Evolutionary conservation across 139 green algal species (phyloP), one percentile per base, ranked within the genome.

Genomic region (Picochlorum sp.): DNA sequence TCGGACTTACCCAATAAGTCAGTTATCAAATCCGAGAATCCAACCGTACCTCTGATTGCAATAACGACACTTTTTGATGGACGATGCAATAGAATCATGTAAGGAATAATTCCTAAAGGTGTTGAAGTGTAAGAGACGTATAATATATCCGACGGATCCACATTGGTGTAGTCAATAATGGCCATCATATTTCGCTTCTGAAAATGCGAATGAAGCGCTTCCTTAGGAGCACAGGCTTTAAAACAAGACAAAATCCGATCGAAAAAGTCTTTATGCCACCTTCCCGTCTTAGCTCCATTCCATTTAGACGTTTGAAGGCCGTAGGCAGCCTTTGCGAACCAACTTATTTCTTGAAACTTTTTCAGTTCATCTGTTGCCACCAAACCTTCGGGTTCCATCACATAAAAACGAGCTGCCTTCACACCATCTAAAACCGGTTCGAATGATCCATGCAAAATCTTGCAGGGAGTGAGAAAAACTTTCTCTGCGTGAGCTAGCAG

Each of bases 31-130:
- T 26, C 29, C 0, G 7, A 24, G 22, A 22, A 20, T 28, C 50
- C 10, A 29, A 69, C 61, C 28, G 73, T 86, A 30, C 78, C 78
- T 3, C 78, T 50, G 33, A 85, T 55, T 18, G 76, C 57, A 24
- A 85, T 49, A 24, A 85, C 66, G 8, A 85, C 60, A 6, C 65
- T 74, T 37, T 68, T 61, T 25, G 47, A 73, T 47, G 33, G 20
- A 7, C 54, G 50, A 44, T 85, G 66, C 30, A 85, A 65, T 20
- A 69, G 67, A n/a, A 86, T 50, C 43, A 83, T 51, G 61, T 86
- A 86, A 14, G 79, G 79, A 52, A 86, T 57, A 40, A 64, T 55
- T 45, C 67, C 67, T 20, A 55, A 44, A 22, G 66, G 28, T 30
- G 53, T 50, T 52, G 57, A 64, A 40, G 59, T 50, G 30, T 73